phyloP scores from a whole-genome alignment of 306 rosid species.

The Sicyos edulis region DNA sequence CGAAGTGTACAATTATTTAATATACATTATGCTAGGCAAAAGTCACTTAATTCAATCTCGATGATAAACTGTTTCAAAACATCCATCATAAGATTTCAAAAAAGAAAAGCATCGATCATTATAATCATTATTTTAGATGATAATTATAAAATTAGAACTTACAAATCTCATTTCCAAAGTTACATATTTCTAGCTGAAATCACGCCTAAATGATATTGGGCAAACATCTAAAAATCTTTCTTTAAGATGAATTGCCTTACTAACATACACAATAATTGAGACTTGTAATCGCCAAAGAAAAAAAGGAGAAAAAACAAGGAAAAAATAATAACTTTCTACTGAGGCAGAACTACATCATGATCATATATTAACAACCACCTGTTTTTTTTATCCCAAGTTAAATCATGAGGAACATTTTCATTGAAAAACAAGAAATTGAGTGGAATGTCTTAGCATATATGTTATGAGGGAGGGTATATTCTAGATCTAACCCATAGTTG shows the following conservation, averaged over 20 bases:
- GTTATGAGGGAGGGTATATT: neutral
- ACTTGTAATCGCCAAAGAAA: neutral
- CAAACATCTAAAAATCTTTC: neutral
- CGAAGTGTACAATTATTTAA: neutral
- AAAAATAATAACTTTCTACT: neutral
- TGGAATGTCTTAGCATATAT: neutral
- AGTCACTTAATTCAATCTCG: neutral
- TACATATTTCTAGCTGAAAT: neutral
- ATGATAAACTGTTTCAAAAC: too few relatives aligned
- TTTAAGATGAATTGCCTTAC: neutral
- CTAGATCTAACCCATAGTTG: neutral
- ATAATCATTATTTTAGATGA: neutral
- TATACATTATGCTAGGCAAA: neutral
- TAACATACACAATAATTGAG: neutral
- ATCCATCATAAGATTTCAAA: too few relatives aligned
- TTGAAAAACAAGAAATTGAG: slow-evolving; percentile 8
- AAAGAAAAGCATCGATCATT: too few relatives aligned
- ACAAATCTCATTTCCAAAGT: neutral
- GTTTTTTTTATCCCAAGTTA: neutral
- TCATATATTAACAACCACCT: neutral
- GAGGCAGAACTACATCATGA: neutral
- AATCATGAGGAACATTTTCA: slow-evolving; percentile 1
- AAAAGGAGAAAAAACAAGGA: too few relatives aligned
- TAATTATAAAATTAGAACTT: neutral
- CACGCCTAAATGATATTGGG: neutral